These are phyloP conservation scores for Suhomyces tanzawaensis DNA, from an alignment of 805 yeast genomes.

Conservation along the genomic window DNA sequence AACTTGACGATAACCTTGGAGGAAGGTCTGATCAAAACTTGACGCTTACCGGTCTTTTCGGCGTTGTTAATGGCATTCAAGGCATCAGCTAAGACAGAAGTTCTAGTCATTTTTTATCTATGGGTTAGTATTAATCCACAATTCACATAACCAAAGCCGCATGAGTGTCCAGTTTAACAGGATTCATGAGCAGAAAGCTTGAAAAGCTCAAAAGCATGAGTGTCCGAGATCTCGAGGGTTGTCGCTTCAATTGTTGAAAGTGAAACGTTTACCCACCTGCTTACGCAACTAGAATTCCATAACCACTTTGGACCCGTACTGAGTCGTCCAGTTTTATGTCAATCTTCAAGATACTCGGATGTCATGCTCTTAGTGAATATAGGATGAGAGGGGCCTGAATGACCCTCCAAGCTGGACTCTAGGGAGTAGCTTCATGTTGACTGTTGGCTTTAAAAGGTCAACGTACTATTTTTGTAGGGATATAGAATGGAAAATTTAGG, in stretches of 20 bases:
- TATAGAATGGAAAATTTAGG: background rate
- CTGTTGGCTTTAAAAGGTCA: conserved; percentile 2
- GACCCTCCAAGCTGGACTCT: background rate
- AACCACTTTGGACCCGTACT: conserved; percentile 1
- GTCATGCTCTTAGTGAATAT: conserved; percentile 2
- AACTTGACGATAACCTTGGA: conserved; percentile 97
- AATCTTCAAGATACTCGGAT: conserved; percentile 8
- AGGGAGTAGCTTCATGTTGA: conserved; percentile 1
- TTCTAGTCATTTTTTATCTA: conserved; percentile 76
- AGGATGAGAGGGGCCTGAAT: background rate
- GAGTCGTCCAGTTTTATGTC: conserved; percentile 4
- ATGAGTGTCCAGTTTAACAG: conserved; percentile 39
- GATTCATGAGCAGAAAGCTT: conserved; percentile 32
- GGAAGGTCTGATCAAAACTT: conserved; percentile 96
- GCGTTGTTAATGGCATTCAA: conserved; percentile 98
- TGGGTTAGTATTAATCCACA: conserved; percentile 7
- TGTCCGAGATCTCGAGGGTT: conserved; percentile 26
- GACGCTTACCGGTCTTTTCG: conserved; percentile 99
- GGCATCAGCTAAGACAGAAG: conserved; percentile 98
- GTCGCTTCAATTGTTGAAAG: conserved; percentile 14
- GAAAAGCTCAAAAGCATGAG: conserved; percentile 13
- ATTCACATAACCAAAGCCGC: conserved; percentile 21
- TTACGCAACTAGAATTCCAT: conserved; percentile 5
- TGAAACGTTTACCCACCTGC: conserved; percentile 10
- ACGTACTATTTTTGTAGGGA: conserved; percentile 2